Base-by-base conservation (phyloP, 805 yeast genomes). In the Maudiozyma bulderi region DNA sequence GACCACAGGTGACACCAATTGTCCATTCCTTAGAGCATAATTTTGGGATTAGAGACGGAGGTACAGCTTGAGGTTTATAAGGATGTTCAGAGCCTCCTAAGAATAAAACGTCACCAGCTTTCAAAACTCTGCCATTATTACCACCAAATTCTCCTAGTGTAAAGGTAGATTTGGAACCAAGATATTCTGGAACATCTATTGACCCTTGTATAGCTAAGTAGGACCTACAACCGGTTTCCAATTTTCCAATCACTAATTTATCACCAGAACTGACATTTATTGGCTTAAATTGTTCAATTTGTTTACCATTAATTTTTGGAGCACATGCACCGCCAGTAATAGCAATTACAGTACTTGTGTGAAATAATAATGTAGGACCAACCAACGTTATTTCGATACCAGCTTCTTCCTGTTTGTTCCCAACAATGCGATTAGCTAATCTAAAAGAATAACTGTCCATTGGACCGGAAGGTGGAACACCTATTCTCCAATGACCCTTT, bases 391-490 rank as follows among this genome's bases (percentile, higher is more conserved):
- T 73, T 69, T 91, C 99, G 62, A 91, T 75, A 35, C 95, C 96
- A 6, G 98, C 96, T 9, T 96, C 84, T 43, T 75, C 71, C 54
- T 73, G 69, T 56, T 82, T 78, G 68, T 91, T 93, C 52, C 97
- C 98, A 43, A 91, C 98, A 60, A 87, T 80, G 62, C 85, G 73
- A 72, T 91, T 91, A 20, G 96, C 96, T 53, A 87, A 66, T 59
- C 96, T 76, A 73, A 90, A 90, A 5, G 97, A 82, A 60, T 82
- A 90, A 52, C 82, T 78, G 69, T 91, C 99, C 98, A 91, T 93
- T 51, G 98, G 96, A 43, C 99, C 99, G 40, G 96, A 87, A 7
- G 98, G 98, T 29, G 99, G 99, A 49, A 91, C 98, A 65, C 99
- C 99, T 48, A 71, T 64, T 58, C 73, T 67, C 75, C 75, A 71